Evolutionary conservation across 192 early-diverging fungal genomes (phyloP), one percentile per base, ranked within the genome.

Genomic region (Lobosporangium transversale): DNA sequence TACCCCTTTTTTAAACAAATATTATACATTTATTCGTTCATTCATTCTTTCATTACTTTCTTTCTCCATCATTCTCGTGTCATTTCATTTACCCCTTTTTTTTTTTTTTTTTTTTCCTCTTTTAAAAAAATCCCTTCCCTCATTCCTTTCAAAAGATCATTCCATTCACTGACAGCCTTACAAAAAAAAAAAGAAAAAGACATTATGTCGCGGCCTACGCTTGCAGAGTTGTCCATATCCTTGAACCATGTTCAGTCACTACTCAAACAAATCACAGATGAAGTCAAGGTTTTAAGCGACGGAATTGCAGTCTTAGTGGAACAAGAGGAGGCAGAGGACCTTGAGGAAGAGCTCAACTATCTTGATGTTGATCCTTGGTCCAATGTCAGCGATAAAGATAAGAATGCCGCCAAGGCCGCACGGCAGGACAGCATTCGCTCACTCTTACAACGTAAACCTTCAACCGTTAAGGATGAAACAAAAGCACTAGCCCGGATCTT

Each of bases 291-390:
- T 14, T 48, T 76, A 27, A 67, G 64, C 36, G 73, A 76, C 2
- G 73, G 73, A 0, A 62, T 76, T 26, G 45, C 53, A 12, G 58
- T 56, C 20, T 53, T 76, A 4, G 64, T 51, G 0, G 73, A 76
- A n/a, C 62, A 66, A 21, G 64, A 67, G 14, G 64, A 76, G 8
- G 47, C 33, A 18, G 59, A 56, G 14, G 73, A 76, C 27, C 44
- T 67, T 3, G 73, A 76, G 35, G 73, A 66, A 8, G 73, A 76
- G 29, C 73, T 76, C 40, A 60, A 58, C 14, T 76, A 76, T 23
- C 59, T 76, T 7, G 73, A 76, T 27, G 73, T 76, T 29, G 73
- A 76, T 44, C 73, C 73, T n/a, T 76, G 73, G 73, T 76, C 73
- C 31, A 76, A 76, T 8, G 73, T 62, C 1, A 67, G 62, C 5